Conservation (phyloP, 2,329 filamentous ascomycete genomes). For the Geosmithia flava region DNA sequence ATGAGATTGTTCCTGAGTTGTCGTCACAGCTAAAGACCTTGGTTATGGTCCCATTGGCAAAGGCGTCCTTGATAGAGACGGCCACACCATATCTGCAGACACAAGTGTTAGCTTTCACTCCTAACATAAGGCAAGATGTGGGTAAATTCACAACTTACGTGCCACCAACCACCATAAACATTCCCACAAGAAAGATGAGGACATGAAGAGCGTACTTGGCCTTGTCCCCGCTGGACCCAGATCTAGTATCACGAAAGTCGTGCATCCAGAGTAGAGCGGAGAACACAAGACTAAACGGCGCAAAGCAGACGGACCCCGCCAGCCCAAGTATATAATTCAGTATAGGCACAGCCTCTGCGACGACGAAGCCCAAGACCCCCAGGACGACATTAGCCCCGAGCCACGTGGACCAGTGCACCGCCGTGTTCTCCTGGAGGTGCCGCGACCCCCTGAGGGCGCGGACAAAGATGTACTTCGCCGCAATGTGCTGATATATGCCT, state of each 20-base stretch:
- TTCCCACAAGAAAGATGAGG: constrained; percentile 19
- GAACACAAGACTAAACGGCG: background rate
- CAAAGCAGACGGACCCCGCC: background rate
- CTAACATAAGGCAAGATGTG: no score
- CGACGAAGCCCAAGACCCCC: constrained; percentile 2
- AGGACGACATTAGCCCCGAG: constrained; percentile 1
- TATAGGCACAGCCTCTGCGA: constrained; percentile 4
- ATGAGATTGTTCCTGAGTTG: background rate
- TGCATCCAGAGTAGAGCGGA: background rate
- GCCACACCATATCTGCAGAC: background rate
- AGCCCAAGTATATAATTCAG: constrained; percentile 2
- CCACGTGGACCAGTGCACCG: constrained; percentile 12
- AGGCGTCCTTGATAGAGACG: background rate
- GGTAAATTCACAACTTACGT: no score
- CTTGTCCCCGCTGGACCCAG: constrained; percentile 11
- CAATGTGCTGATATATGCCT: background rate
- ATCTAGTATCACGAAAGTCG: background rate
- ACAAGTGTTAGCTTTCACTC: no score
- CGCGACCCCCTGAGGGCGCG: constrained; percentile 9
- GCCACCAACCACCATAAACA: constrained; percentile 25
- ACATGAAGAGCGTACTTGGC: constrained; percentile 19
- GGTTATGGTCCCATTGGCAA: background rate
- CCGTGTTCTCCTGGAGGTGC: constrained; percentile 11
- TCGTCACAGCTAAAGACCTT: background rate
- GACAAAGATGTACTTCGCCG: constrained; percentile 53